Base-by-base conservation (phyloP, 2,329 filamentous ascomycete genomes). In the Orbilia quercus region DNA sequence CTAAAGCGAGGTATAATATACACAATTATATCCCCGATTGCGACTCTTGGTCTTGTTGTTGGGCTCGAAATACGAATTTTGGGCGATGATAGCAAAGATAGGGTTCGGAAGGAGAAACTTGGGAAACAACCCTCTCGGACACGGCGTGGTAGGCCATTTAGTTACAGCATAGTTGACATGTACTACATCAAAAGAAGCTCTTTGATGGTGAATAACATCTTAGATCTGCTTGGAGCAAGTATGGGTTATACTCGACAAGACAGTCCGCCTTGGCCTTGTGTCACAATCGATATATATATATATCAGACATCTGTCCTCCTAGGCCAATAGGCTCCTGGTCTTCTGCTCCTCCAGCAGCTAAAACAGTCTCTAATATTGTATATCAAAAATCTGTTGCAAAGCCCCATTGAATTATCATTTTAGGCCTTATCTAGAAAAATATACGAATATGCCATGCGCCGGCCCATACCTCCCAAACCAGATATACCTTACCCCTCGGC, bases 361-460 rank as follows among this genome's bases (percentile, higher is more conserved):
- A n/a, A n/a, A n/a, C n/a, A n/a, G n/a, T n/a, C n/a, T n/a, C n/a
- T n/a, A n/a, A n/a, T n/a, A n/a, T n/a, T n/a, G n/a, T n/a, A n/a
- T n/a, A n/a, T n/a, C n/a, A n/a, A n/a, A n/a, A n/a, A n/a, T n/a
- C n/a, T n/a, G n/a, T n/a, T n/a, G n/a, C n/a, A n/a, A n/a, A n/a
- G n/a, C n/a, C n/a, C n/a, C n/a, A n/a, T n/a, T n/a, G n/a, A n/a
- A n/a, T 34, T 34, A 6, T 12, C 7, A 44, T 44, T 18, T 14
- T 11, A 7, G 7, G 40, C 7, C 20, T 47, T 6, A 14, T 22
- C 18, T 18, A 23, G 14, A 45, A 36, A 60, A 53, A 40, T 40
- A 40, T 6, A 45, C 14, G n/a, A 58, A 59, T 22, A 65, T 65
- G 62, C 62, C 62, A 4, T 65, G 62, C 42, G 62, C 50, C 12